Conservation (phyloP, 2,329 filamentous ascomycete species). For the Ilyonectria mors-panacis region DNA sequence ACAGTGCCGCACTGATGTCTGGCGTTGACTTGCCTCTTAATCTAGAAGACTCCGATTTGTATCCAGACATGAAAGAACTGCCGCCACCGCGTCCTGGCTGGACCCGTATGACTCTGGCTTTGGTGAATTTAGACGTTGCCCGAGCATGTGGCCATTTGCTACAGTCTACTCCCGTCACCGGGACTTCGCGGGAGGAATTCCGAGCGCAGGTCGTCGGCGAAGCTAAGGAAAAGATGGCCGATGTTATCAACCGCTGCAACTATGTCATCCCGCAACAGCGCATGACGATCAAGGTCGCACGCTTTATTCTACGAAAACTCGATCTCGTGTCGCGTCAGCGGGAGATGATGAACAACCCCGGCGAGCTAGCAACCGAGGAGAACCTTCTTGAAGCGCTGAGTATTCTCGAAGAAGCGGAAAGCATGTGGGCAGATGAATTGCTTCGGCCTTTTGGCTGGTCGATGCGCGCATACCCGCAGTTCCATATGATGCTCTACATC, state of each 20-base stretch:
- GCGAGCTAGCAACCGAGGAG: constrained; percentile 48
- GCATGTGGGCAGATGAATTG: constrained; percentile 54
- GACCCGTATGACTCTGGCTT: constrained; percentile 70
- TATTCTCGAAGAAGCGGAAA: constrained; percentile 51
- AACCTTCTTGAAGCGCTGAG: constrained; percentile 53
- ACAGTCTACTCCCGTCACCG: constrained; percentile 34
- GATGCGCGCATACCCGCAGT: constrained; percentile 58
- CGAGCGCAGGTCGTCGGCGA: constrained; percentile 59
- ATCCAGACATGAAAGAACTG: constrained; percentile 62
- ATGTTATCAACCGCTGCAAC: constrained; percentile 59
- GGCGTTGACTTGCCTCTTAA: constrained; percentile 70
- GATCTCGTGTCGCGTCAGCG: constrained; percentile 67
- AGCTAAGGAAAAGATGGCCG: constrained; percentile 52
- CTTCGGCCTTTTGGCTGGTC: constrained; percentile 57
- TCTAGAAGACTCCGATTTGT: constrained; percentile 66
- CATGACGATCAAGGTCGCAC: constrained; percentile 48
- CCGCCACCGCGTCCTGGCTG: constrained; percentile 65
- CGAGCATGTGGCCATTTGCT: constrained; percentile 44
- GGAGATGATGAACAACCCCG: constrained; percentile 46
- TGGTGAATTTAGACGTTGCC: constrained; percentile 68
- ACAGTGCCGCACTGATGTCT: not conserved
- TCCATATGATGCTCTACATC: constrained; percentile 59
- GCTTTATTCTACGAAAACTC: constrained; percentile 52
- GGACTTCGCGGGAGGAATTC: constrained; percentile 45
- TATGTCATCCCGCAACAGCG: constrained; percentile 64